Evolutionary conservation across 768 basidiomycete genomes (phyloP), one percentile per base, ranked within the genome.

Genomic region (Scleroderma bovista): DNA sequence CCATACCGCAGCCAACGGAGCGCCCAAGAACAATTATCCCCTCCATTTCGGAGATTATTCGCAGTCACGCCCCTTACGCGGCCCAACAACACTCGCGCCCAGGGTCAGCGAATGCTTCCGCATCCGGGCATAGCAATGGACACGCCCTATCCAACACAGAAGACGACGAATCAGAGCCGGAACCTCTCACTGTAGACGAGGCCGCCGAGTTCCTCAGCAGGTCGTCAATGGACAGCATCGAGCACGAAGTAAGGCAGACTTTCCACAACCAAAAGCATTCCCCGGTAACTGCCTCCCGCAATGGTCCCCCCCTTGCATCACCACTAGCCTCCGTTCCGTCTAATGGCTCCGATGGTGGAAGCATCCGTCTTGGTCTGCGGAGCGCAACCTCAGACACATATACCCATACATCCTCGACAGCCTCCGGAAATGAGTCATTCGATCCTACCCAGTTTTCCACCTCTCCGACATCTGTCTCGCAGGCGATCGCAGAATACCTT

Each of bases 171-270:
- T 65, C 68, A 8, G 69, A 69, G 38, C 75, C 77, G 29, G 81
- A 80, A 55, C 71, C 75, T 8, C 58, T 75, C 40, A 64, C 74
- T 36, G 69, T 71, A 34, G 75, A 78, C 47, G 83, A 84, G 51
- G 85, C 86, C 52, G 71, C 72, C 2, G 86, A 87, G 40, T 60
- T 84, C 42, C 55, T 88, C 44, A 83, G 85, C 36, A 80, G 86
- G n/a, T 92, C 91, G 19, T 92, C 89, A 16, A 79, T 91, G 54
- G 91, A 93, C 65, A 91, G 88, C 52, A 83, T 93, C 23, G 87
- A 89, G 19, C 83, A 88, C 58, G 91, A 93, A 73, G 81, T 89
- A 29, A 78, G 75, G 51, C 79, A 71, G 49, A 90, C 86, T 10
- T 70, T 89, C 54, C 80, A 78, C 53, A 79, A 76, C 44, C 83